Evolutionary conservation across 805 yeast species (phyloP).

Genomic region (Lipomyces mesembrius): DNA sequence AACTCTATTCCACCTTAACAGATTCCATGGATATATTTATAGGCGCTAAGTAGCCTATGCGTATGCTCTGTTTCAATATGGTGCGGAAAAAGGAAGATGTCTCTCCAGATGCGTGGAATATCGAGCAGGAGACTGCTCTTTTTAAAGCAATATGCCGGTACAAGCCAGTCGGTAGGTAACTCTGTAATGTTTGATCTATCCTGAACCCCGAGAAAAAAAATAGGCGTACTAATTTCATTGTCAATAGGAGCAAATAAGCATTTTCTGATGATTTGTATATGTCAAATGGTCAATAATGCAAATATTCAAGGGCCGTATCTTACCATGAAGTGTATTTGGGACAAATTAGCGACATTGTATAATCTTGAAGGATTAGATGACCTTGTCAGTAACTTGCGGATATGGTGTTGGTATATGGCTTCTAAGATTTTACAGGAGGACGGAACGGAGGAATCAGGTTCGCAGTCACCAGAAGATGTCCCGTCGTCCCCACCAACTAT

Average conservation of each 20-base stretch:
- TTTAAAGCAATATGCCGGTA: conserved; percentile 64
- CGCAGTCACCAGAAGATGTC: conserved; percentile 13
- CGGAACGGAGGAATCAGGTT: conserved; percentile 27
- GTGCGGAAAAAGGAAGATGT: conserved; percentile 15
- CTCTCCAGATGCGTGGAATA: conserved; percentile 53
- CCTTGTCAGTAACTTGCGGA: conserved; percentile 47
- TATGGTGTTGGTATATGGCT: neutral
- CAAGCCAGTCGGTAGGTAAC: conserved; percentile 68
- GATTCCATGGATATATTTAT: neutral
- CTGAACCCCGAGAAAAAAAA: neutral
- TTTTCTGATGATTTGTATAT: conserved; percentile 46
- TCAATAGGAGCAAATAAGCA: conserved; percentile 44
- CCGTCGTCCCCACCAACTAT: conserved; percentile 11
- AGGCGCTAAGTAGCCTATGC: neutral
- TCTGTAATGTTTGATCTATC: neutral
- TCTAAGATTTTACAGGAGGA: conserved; percentile 35
- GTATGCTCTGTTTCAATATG: neutral
- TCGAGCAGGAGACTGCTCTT: conserved; percentile 65
- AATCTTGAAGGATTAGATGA: conserved; percentile 63
- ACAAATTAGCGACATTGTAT: conserved; percentile 58
- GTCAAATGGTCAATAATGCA: conserved; percentile 41
- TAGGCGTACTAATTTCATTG: neutral
- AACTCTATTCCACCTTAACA: too few relatives aligned
- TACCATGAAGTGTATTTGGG: conserved; percentile 61
- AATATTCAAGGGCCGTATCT: conserved; percentile 42